A percentile compares a stretch with the other conserved stretches of the same genome.
Evolutionary conservation across 768 basidiomycete genomes (phyloP).

Genomic region (Leccinellum rugosiceps): DNA sequence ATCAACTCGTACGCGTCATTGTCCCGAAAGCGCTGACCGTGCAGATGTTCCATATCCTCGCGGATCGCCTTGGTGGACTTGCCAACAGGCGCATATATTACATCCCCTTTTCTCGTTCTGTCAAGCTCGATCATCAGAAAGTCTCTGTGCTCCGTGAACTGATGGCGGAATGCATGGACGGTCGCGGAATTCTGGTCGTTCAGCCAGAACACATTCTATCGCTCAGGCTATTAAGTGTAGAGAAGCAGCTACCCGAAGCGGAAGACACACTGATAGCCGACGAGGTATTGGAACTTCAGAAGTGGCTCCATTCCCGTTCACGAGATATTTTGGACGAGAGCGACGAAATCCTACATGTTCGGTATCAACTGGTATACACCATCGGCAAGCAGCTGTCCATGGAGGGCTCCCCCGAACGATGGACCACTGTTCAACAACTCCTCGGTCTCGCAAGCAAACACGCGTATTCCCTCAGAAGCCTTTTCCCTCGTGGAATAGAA

Average conservation of each 20-base stretch:
- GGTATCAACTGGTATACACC: conserved; percentile 50
- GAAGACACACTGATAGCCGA: conserved; percentile 9
- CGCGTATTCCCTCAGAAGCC: background rate
- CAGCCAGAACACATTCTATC: conserved; percentile 29
- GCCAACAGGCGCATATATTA: conserved; percentile 32
- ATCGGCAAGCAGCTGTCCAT: conserved; percentile 23
- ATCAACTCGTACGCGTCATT: conserved; percentile 26
- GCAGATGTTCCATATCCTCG: conserved; percentile 34
- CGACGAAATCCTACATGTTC: conserved; percentile 41
- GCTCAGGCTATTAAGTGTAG: background rate
- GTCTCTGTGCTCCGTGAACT: conserved; percentile 1
- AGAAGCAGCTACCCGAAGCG: conserved; percentile 12
- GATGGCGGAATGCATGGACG: conserved; percentile 30
- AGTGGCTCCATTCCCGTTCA: conserved; percentile 18
- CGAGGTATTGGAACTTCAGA: conserved; percentile 18
- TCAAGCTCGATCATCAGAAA: conserved; percentile 1
- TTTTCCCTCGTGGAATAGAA: conserved; percentile 9
- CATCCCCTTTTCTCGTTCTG: conserved; percentile 31
- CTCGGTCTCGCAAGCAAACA: background rate
- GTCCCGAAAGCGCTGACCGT: conserved; percentile 24
- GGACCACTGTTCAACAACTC: background rate
- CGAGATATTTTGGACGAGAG: conserved; percentile 5
- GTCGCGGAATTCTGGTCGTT: conserved; percentile 40
- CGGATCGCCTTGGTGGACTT: conserved; percentile 30
- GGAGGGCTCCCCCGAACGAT: background rate